Percentiles rank a stretch among this genome's conserved stretches.
These are phyloP conservation scores for Bipolaris sorokiniana DNA, from an alignment of 2,329 filamentous ascomycete genomes.

Conservation along the genomic window DNA sequence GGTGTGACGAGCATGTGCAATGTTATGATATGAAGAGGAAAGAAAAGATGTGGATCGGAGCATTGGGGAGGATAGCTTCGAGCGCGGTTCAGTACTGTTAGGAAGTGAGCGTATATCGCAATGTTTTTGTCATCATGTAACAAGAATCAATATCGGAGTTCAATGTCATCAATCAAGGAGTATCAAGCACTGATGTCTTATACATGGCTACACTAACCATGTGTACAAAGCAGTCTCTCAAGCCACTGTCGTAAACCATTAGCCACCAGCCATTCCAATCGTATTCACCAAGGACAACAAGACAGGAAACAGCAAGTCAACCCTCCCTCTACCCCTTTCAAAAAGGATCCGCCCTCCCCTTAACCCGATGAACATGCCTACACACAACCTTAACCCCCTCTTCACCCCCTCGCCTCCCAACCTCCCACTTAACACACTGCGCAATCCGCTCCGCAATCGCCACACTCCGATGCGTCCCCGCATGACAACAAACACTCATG, in stretches of 20 bases:
- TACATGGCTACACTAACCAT: background rate
- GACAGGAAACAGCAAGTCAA: background rate
- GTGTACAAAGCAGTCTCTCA: background rate
- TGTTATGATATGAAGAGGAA: slow-evolving; percentile 4
- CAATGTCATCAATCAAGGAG: slow-evolving; percentile 10
- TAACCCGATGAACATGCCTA: slow-evolving; percentile 38
- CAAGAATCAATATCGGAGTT: slow-evolving; percentile 26
- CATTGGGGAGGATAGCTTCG: background rate
- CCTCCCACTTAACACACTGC: slow-evolving; percentile 24
- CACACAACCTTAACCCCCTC: slow-evolving; percentile 32
- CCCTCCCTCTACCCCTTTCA: slow-evolving; percentile 3
- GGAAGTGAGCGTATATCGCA: slow-evolving; percentile 2
- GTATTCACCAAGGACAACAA: background rate
- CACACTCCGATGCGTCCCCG: slow-evolving; percentile 44
- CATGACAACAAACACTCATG: slow-evolving; percentile 33
- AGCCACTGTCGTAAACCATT: background rate
- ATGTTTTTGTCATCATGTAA: slow-evolving; percentile 22
- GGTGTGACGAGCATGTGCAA: background rate
- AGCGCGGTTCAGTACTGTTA: slow-evolving; percentile 10
- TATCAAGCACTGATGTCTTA: slow-evolving; percentile 3
- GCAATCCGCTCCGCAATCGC: slow-evolving; percentile 38
- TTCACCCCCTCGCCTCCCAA: slow-evolving; percentile 12
- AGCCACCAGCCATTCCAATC: no score
- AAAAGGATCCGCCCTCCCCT: slow-evolving; percentile 28
- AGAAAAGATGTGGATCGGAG: background rate